These are phyloP conservation scores for Ajuga chamaepitys DNA, from an alignment of 257 asterid species.

Conservation along the genomic window DNA sequence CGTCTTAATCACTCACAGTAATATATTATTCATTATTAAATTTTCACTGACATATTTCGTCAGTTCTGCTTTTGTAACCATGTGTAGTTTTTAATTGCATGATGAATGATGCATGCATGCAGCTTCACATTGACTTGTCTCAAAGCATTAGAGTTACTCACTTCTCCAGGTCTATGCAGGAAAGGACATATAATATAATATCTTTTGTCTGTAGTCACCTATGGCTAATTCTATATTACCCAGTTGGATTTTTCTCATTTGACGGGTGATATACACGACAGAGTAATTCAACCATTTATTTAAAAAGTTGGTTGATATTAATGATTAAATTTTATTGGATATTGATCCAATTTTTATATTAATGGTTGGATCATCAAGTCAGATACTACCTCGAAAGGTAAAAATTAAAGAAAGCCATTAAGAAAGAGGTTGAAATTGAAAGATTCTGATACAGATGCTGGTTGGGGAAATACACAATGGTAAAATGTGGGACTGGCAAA, in stretches of 20 bases:
- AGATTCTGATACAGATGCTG: slow-evolving; percentile 13
- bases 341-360: no score
- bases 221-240: no score
- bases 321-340: no score
- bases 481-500: slow-evolving; percentile 4
- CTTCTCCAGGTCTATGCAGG: slow-evolving; percentile 20
- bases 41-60: background rate
- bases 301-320: no score
- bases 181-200: slow-evolving; percentile 12
- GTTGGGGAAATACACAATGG: slow-evolving; percentile 16
- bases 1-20: background rate
- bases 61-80: background rate
- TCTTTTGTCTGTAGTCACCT: background rate
- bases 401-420: background rate
- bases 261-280: no score
- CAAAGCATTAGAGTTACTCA: background rate
- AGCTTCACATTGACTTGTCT: slow-evolving; percentile 25
- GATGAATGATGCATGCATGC: slow-evolving; percentile 31
- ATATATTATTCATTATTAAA: background rate
- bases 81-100: slow-evolving; percentile 1
- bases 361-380: no score
- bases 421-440: background rate
- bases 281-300: no score
- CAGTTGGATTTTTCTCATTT: no score
- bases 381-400: no score